Base-by-base conservation (phyloP, 2,329 filamentous ascomycete species). In the Talaromyces albobiverticillius region DNA sequence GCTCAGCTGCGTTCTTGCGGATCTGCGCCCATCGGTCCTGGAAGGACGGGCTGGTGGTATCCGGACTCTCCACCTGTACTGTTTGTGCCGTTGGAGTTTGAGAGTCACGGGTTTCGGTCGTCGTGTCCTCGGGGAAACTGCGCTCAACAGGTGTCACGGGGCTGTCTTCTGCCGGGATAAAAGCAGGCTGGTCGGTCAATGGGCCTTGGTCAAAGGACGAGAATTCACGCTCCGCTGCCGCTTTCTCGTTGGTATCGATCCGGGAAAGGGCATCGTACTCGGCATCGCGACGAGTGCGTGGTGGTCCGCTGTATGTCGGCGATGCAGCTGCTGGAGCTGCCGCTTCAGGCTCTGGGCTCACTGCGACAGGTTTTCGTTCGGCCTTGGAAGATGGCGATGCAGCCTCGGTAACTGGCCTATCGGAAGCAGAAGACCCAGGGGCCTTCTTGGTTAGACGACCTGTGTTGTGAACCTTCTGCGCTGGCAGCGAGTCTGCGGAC, bases 21-120 rank as follows among this genome's bases (percentile, higher is more conserved):
- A 97, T 96, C 72, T 95, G 90, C 1, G 93, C 93, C 94, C 94
- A 99, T 52, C 93, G 86, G 67, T 96, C 92, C 60, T 88, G 80
- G n/a, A 65, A 62, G 9, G 54, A 42, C 32, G 50, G 25, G 18
- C 36, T 31, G 32, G 25, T 53, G n/a, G 53, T 40, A 29, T 18
- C 38, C 14, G 18, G 29, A 14, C 42, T 40, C 8, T 54, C n/a
- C 49, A 14, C 43, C 32, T 1, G 36, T 45, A 14, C 63, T 58
- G 20, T 60, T 52, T 23, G 59, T 57, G 53, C 61, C 62, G 59
- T 56, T 3, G 64, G 57, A 9, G 59, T 60, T 32, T 56, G 53
- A 1, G 47, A 25, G 36, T 53, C 47, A 18, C 55, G 62, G 16
- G 56, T 38, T 22, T 57, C 14, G 58, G 32, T 36, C 60, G 18